Conservation (phyloP, 805 yeast genomes). For the Starmerella etchellsii region DNA sequence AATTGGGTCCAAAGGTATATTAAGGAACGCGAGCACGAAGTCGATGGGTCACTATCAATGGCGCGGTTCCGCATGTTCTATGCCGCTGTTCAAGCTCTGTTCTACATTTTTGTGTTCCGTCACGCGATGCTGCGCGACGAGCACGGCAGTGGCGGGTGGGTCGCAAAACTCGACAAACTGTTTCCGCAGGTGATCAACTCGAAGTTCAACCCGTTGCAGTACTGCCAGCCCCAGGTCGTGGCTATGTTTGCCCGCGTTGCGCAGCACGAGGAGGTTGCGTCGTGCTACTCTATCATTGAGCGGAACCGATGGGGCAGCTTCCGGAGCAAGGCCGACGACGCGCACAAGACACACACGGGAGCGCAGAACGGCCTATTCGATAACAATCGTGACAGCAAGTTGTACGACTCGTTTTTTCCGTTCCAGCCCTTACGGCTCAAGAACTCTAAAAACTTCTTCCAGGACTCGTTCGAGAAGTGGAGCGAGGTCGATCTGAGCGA, state of each 20-base stretch:
- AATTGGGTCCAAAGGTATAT: conserved; percentile 77
- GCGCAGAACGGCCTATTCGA: conserved; percentile 31
- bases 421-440: conserved; percentile 81
- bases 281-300: conserved; percentile 86
- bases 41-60: conserved; percentile 63
- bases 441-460: conserved; percentile 41
- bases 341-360: conserved; percentile 1
- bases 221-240: conserved; percentile 87
- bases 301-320: conserved; percentile 66
- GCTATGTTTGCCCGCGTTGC: conserved; percentile 87
- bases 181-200: conserved; percentile 77
- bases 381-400: conserved; percentile 69
- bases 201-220: conserved; percentile 84
- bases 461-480: conserved; percentile 67
- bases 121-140: conserved; percentile 42
- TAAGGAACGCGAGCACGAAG: conserved; percentile 73
- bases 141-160: conserved; percentile 12
- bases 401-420: conserved; percentile 90
- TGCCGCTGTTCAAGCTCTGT: conserved; percentile 77
- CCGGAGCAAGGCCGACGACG: conserved; percentile 27
- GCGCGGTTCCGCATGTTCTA: conserved; percentile 80
- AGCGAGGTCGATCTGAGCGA: conserved; percentile 42
- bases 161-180: conserved; percentile 56
- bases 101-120: conserved; percentile 86
- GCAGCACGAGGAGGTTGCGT: conserved; percentile 77